Percentiles rank a stretch among this genome's conserved stretches.
Conservation (phyloP, 352 stramenopile species). For the Peronospora farinosa region DNA sequence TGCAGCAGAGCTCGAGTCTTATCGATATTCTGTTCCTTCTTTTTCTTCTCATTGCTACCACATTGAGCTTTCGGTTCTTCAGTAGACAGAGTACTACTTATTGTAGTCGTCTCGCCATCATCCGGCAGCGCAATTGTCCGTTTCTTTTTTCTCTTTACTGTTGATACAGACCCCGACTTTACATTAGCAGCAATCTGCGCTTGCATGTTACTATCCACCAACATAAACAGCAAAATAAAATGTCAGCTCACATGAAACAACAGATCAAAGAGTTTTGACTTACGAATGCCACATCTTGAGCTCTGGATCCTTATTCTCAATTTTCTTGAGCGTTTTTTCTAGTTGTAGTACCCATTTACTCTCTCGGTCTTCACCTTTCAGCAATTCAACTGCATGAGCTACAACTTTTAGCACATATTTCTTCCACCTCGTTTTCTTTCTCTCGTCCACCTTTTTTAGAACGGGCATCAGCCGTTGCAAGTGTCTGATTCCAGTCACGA, state of each 20-base stretch:
- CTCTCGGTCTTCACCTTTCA: slow-evolving; percentile 1
- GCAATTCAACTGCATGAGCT: slow-evolving; percentile 9
- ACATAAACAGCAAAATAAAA: slow-evolving; percentile 3
- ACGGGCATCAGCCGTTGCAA: slow-evolving; percentile 21
- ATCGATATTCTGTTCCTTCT: slow-evolving; percentile 15
- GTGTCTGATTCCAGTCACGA: slow-evolving; percentile 3
- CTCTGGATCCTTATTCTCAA: slow-evolving; percentile 18
- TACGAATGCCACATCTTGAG: slow-evolving; percentile 20
- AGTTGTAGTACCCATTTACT: slow-evolving; percentile 1
- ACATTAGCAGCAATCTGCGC: slow-evolving; percentile 11
- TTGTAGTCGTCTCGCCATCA: slow-evolving; percentile 9
- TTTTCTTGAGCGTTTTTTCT: slow-evolving; percentile 12
- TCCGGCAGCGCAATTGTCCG: slow-evolving; percentile 15
- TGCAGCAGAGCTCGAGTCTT: slow-evolving; percentile 28
- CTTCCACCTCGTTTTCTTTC: slow-evolving; percentile 25
- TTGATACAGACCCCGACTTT: neutral
- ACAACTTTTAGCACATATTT: slow-evolving; percentile 19
- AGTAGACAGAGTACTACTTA: neutral
- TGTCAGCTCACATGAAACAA: neutral
- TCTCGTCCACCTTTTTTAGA: slow-evolving; percentile 11
- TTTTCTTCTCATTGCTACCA: slow-evolving; percentile 3
- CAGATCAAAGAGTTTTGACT: neutral
- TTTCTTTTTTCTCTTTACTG: slow-evolving; percentile 29
- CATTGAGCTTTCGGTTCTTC: slow-evolving; percentile 3
- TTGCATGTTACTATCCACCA: slow-evolving; percentile 11